Evolutionary conservation across 2,329 filamentous ascomycete species (phyloP).

Genomic region (Emmonsia crescens): DNA sequence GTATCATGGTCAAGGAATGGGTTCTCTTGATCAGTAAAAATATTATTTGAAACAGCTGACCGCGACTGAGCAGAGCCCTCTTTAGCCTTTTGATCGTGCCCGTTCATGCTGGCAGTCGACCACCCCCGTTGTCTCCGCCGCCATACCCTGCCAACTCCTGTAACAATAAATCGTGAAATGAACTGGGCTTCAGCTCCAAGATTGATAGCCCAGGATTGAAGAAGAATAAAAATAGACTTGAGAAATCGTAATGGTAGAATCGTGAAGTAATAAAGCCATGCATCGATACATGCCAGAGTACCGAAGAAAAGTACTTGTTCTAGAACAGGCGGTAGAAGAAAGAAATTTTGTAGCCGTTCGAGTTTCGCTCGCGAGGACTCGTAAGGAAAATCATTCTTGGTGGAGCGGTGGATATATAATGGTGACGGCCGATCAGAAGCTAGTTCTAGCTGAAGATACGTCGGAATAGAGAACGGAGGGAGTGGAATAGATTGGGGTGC

Average conservation of each 20-base stretch:
- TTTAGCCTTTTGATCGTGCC: conserved; percentile 12
- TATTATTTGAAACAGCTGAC: conserved; percentile 5
- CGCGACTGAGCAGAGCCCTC: conserved; percentile 17
- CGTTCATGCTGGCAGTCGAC: conserved; percentile 6
- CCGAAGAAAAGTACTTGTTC: conserved; percentile 83
- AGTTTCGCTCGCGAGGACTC: conserved; percentile 90
- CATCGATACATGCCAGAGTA: conserved; percentile 79
- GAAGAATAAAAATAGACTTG: conserved; percentile 65
- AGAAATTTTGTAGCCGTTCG: conserved; percentile 78
- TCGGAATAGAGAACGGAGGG: conserved; percentile 52
- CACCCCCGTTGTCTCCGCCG: conserved; percentile 30
- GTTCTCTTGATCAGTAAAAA: conserved; percentile 12
- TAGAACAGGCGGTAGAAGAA: conserved; percentile 68
- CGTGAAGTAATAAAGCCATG: conserved; percentile 94
- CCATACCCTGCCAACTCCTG: conserved; percentile 72
- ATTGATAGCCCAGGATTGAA: conserved; percentile 67
- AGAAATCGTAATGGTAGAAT: conserved; percentile 83
- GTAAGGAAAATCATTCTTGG: conserved; percentile 57
- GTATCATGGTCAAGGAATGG: conserved; percentile 1
- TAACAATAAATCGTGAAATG: conserved; percentile 65
- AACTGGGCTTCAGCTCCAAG: conserved; percentile 61
- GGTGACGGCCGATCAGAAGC: conserved; percentile 50
- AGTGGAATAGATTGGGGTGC: conserved; percentile 47
- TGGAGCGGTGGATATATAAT: conserved; percentile 51
- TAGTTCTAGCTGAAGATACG: conserved; percentile 55